Percentiles rank a stretch among this genome's conserved stretches.
Conservation (phyloP, 2,329 filamentous ascomycete species). For the Sporothrix pseudoabietina region DNA sequence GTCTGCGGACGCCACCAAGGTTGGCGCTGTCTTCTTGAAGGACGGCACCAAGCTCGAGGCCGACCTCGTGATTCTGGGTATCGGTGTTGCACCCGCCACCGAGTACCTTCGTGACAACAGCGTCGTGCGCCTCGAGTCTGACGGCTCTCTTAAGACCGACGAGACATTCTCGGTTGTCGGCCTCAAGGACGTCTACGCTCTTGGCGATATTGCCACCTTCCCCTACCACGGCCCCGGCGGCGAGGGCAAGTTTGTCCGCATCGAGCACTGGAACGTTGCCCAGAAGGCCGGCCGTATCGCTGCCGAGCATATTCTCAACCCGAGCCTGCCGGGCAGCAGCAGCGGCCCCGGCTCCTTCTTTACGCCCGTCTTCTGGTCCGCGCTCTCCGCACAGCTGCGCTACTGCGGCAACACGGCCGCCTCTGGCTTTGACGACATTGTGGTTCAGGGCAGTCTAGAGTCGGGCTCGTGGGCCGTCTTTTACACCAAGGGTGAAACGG, state of each 20-base stretch:
- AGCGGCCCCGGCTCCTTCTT: conserved; percentile 62
- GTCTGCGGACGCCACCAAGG: conserved; percentile 64
- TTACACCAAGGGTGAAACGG: conserved; percentile 81
- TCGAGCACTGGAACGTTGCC: conserved; percentile 98
- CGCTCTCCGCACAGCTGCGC: conserved; percentile 81
- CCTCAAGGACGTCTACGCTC: conserved; percentile 81
- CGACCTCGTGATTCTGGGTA: conserved; percentile 87
- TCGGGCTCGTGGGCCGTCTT: conserved; percentile 85
- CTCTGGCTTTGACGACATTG: conserved; percentile 78
- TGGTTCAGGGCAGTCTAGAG: conserved; percentile 74
- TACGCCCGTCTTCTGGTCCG: conserved; percentile 96
- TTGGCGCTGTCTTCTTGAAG: conserved; percentile 80
- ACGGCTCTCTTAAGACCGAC: conserved; percentile 83
- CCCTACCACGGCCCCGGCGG: conserved; percentile 91
- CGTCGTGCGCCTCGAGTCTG: conserved; percentile 70
- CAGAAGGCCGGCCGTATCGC: conserved; percentile 86
- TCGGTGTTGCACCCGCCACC: conserved; percentile 85
- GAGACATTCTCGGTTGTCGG: conserved; percentile 76
- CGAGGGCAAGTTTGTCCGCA: conserved; percentile 71
- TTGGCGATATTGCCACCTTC: conserved; percentile 93
- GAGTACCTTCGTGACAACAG: conserved; percentile 76
- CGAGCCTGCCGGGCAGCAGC: conserved; percentile 58
- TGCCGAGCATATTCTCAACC: conserved; percentile 73
- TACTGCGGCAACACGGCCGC: conserved; percentile 84
- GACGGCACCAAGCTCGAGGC: conserved; percentile 83